These are phyloP conservation scores for Neonectria sp. DNA, from an alignment of 2,329 filamentous ascomycete species.

Conservation along the genomic window DNA sequence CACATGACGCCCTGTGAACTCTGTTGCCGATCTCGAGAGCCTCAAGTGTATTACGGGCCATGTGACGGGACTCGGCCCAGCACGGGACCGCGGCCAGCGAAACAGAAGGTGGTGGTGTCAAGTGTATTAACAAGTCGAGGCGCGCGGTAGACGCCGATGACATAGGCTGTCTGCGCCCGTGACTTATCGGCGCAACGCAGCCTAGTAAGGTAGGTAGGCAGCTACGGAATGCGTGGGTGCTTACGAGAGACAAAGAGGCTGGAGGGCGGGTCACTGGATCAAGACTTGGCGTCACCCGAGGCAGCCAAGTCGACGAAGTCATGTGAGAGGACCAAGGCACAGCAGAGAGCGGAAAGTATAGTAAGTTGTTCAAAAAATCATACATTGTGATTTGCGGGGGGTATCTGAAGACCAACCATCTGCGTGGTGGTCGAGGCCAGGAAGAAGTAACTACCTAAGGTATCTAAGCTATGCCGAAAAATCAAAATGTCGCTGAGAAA, in stretches of 20 bases:
- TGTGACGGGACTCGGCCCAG: not conserved
- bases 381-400: conserved; percentile 24
- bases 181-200: conserved; percentile 9
- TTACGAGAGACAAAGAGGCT: conserved; percentile 1
- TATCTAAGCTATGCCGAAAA: conserved; percentile 30
- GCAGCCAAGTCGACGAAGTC: conserved; percentile 8
- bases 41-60: not conserved
- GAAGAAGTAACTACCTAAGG: conserved; percentile 30
- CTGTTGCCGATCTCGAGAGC: not conserved
- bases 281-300: conserved; percentile 16
- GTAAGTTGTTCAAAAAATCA: conserved; percentile 18
- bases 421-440: conserved; percentile 10
- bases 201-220: not conserved
- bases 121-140: not conserved
- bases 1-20: not conserved
- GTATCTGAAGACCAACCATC: conserved; percentile 26
- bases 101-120: not conserved
- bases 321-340: conserved; percentile 11
- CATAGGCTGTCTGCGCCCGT: conserved; percentile 1
- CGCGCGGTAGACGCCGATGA: conserved; percentile 1
- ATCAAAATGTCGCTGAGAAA: conserved; percentile 13
- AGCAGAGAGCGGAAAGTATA: not conserved
- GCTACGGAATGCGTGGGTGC: not conserved
- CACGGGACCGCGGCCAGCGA: conserved; percentile 5
- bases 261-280: conserved; percentile 16